Evolutionary conservation across 129 eudicot species (phyloP).

Genomic region (Daucus carota): DH1_v3.0 NC_030388.2:29989001-29989500

Average conservation of each 20-base stretch:
- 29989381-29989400: not conserved
- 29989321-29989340: not conserved
- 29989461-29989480: conserved; percentile 91
- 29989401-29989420: not conserved
- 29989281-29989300: not conserved
- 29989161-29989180: not conserved
- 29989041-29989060: not conserved
- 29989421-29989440: conserved; percentile 2
- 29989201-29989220: not conserved
- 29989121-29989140: not conserved
- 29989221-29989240: not conserved
- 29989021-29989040: not conserved
- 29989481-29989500: conserved; percentile 86
- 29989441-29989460: conserved; percentile 34
- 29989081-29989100: not conserved
- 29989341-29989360: not conserved
- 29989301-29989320: not conserved
- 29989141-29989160: not conserved
- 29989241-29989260: not conserved
- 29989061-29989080: not conserved
- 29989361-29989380: not conserved
- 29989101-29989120: not conserved
- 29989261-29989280: not conserved
- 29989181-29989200: not conserved
- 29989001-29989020: not conserved